Percentiles rank a stretch among this genome's conserved stretches.
Evolutionary conservation across 2,329 filamentous ascomycete species (phyloP).

Genomic region (Aschersonia sp.): DNA sequence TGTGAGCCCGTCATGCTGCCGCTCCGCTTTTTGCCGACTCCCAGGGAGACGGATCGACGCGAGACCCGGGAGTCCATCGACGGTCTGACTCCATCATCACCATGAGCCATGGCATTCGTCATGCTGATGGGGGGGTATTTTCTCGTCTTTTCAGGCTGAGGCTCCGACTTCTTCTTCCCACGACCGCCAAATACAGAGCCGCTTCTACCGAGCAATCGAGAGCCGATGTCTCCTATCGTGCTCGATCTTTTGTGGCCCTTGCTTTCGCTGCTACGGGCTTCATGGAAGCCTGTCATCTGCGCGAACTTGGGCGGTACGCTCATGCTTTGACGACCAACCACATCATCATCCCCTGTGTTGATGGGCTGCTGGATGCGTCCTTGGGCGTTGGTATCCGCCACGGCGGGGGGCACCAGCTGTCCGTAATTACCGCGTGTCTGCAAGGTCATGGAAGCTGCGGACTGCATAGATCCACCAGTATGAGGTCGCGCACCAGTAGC

Average conservation of each 20-base stretch:
- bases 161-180: constrained; percentile 35
- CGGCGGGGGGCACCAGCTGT: constrained; percentile 72
- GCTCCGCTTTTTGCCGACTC: constrained; percentile 55
- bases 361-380: constrained; percentile 74
- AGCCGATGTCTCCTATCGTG: constrained; percentile 68
- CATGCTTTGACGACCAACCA: constrained; percentile 48
- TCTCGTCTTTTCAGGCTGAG: constrained; percentile 42
- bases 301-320: constrained; percentile 44
- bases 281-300: constrained; percentile 42
- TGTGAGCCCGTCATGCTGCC: constrained; percentile 48
- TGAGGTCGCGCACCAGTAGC: constrained; percentile 47
- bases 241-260: constrained; percentile 55
- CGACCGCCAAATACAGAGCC: constrained; percentile 65
- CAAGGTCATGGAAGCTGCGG: constrained; percentile 49
- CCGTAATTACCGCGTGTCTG: constrained; percentile 57
- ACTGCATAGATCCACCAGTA: constrained; percentile 70
- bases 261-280: constrained; percentile 28
- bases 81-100: constrained; percentile 35
- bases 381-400: constrained; percentile 78
- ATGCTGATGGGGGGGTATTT: constrained; percentile 87
- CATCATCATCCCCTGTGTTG: constrained; percentile 50
- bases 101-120: constrained; percentile 52
- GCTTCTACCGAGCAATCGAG: constrained; percentile 72
- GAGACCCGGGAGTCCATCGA: constrained; percentile 57
- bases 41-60: constrained; percentile 56